Conservation (phyloP, 495 filamentous ascomycete species). For the Podospora conica region DNA sequence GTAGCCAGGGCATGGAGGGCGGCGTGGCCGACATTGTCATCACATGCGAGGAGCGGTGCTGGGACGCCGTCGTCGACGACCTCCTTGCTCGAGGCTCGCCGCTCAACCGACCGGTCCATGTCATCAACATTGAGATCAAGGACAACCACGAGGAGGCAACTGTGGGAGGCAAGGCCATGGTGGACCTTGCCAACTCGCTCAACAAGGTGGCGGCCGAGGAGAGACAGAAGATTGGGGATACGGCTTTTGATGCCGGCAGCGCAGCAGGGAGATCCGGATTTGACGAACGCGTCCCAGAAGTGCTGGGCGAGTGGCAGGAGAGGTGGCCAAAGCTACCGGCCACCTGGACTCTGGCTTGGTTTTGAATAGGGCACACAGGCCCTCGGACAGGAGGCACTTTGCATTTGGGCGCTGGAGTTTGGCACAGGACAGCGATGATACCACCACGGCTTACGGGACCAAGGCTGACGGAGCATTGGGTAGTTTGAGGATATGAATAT, state of each 20-base stretch:
- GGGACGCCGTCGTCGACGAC: conserved; percentile 97
- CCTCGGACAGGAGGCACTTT: background rate
- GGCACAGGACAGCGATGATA: background rate
- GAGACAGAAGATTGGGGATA: conserved; percentile 53
- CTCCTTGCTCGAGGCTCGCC: conserved; percentile 73
- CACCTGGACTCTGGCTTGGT: conserved; percentile 93
- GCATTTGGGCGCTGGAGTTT: background rate
- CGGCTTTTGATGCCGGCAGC: conserved; percentile 62
- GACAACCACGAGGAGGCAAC: conserved; percentile 97
- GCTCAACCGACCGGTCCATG: conserved; percentile 87
- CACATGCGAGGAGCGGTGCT: conserved; percentile 96
- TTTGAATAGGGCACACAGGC: conserved; percentile 44
- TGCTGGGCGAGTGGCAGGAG: conserved; percentile 94
- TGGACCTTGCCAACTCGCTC: conserved; percentile 81
- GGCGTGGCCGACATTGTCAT: conserved; percentile 93
- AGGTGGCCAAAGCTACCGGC: conserved; percentile 86
- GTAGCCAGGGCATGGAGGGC: conserved; percentile 72
- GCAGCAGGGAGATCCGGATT: conserved; percentile 67
- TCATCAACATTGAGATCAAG: conserved; percentile 96
- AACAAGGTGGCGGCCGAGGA: conserved; percentile 80
- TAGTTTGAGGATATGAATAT: background rate
- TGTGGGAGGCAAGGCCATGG: conserved; percentile 83
- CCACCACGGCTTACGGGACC: background rate
- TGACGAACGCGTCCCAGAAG: conserved; percentile 88
- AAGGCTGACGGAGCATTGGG: background rate